Evolutionary conservation across 345 rosid genomes (phyloP), one percentile per base, ranked within the genome.

Genomic region (Balakata baccata): DNA sequence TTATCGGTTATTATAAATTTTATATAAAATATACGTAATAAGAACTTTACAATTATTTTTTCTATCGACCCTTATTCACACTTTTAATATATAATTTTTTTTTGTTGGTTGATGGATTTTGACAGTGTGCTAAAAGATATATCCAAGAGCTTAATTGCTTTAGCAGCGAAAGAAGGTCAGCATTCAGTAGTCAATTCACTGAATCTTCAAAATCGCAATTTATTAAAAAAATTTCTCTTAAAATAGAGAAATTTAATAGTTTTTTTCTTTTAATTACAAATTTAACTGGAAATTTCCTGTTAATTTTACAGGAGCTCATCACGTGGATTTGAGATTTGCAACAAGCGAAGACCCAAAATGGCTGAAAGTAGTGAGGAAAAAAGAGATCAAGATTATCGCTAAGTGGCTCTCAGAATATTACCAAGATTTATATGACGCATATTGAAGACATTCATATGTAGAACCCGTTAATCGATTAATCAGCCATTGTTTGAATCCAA

Each of bases 241-340:
- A 5, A 43, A 29, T 29, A 29, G 34, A 29, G 34, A 29, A 29
- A 29, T 29, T 29, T 1, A 43, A 43, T 43, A 10, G 6, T 43
- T 29, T 29, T 29, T 29, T 29, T 29, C 34, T 29, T 29, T 29
- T 14, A 4, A 51, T 2, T 10, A 10, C n/a, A 51, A 14, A n/a
- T 54, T 54, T 18, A 18, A 54, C n/a, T 54, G 20, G 23, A 22
- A 54, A 54, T 16, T 51, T n/a, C 4, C n/a, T 7, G 0, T n/a
- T 29, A 14, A 18, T 18, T 54, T 62, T 17, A 61, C 29, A 89
- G 92, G 94, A 57, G 89, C 94, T 73, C 92, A 89, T 69, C 92
- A 88, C 71, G 92, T 88, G 20, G 90, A 88, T 81, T 56, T 89
- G 52, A 86, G 94, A 71, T 83, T 64, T 64, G 85, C 90, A 72